Conservation (phyloP, 495 filamentous ascomycete species). For the Neurospora sp. region DNA sequence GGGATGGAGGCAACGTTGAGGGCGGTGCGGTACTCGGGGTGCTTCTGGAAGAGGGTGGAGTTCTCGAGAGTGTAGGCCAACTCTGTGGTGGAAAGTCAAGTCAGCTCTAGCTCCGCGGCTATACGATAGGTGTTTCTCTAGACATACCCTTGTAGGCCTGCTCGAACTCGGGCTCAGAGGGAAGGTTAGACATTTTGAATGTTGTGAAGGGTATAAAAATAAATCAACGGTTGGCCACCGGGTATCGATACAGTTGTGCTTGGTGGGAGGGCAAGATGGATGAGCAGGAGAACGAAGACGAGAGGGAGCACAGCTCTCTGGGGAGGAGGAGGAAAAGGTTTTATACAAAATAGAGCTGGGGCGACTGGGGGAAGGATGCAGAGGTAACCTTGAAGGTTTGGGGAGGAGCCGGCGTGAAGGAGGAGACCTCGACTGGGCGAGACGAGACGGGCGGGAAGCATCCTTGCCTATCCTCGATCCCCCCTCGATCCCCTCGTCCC, state of each 20-base stretch:
- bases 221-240: neutral
- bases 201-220: neutral
- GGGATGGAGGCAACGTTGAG: conserved; percentile 82
- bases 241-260: conserved; percentile 8
- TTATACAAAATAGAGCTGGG: neutral
- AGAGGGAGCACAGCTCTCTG: neutral
- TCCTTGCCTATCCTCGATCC: neutral
- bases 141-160: conserved; percentile 87
- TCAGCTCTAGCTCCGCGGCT: neutral
- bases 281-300: neutral
- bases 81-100: conserved; percentile 43
- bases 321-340: conserved; percentile 2
- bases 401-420: neutral
- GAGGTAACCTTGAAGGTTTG: conserved; percentile 1
- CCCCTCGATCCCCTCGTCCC: neutral
- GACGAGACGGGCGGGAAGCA: neutral
- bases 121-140: neutral
- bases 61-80: conserved; percentile 88
- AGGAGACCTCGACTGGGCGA: neutral
- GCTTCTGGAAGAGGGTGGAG: conserved; percentile 83
- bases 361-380: neutral
- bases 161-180: conserved; percentile 92
- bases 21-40: conserved; percentile 88
- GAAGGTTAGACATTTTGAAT: conserved; percentile 68
- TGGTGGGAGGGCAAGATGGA: conserved; percentile 3